phyloP scores from a whole-genome alignment of 2,329 filamentous ascomycete genomes.

The Fusarium nelsonii region DNA sequence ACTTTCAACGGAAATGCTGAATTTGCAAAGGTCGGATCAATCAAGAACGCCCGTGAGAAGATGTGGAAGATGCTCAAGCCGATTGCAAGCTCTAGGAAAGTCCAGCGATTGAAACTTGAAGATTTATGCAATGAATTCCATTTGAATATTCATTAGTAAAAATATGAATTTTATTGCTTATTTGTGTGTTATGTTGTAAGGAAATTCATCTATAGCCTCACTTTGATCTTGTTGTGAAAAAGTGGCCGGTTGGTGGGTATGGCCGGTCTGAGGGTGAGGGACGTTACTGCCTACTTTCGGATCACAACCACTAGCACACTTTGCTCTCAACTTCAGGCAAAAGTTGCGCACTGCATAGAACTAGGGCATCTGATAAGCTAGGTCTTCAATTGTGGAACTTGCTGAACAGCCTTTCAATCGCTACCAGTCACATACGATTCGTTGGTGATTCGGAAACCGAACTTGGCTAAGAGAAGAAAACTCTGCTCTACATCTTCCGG shows the following conservation, averaged over 20 bases:
- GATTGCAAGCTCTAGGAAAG: background rate
- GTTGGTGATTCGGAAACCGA: background rate
- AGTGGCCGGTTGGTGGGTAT: background rate
- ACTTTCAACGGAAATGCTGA: background rate
- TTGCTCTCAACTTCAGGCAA: conserved; percentile 8
- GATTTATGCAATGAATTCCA: background rate
- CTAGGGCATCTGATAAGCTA: conserved; percentile 16
- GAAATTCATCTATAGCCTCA: background rate
- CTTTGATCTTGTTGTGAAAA: background rate
- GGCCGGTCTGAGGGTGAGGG: too few species aligned
- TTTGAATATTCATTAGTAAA: background rate
- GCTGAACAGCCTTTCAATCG: background rate
- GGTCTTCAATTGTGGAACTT: conserved; percentile 35
- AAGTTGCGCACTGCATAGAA: conserved; percentile 20
- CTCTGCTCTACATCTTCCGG: conserved; percentile 4
- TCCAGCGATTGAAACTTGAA: background rate
- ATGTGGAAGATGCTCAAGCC: background rate
- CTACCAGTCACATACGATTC: conserved; percentile 20
- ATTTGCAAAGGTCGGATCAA: background rate
- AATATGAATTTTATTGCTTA: background rate
- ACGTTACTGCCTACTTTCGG: conserved; percentile 18
- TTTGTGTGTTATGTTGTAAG: background rate
- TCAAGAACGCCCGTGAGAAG: background rate
- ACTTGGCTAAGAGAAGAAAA: conserved; percentile 16
- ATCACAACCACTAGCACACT: conserved; percentile 6